Percentiles rank a stretch among this genome's conserved stretches.
Conservation (phyloP, 371 early-diverging fungal genomes). For the Mortierella sp. region DNA sequence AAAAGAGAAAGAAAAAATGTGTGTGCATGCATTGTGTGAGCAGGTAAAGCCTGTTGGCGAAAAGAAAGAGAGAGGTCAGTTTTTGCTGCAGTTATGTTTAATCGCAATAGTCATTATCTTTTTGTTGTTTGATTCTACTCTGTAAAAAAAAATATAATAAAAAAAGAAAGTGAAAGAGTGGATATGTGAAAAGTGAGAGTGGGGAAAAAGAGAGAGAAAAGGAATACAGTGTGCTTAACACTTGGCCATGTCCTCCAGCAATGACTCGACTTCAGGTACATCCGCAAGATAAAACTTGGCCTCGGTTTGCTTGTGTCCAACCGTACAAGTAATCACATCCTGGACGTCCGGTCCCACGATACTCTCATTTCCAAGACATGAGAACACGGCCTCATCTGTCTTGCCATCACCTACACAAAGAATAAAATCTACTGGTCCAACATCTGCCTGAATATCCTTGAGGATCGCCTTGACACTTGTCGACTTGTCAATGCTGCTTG, state of each 20-base stretch:
- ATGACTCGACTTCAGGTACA: slow-evolving; percentile 69
- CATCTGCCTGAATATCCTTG: slow-evolving; percentile 68
- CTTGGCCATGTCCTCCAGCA: slow-evolving; percentile 62
- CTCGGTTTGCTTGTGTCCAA: slow-evolving; percentile 96
- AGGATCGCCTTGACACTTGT: slow-evolving; percentile 90
- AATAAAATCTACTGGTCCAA: slow-evolving; percentile 71
- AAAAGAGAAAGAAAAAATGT: neutral
- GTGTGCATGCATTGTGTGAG: neutral
- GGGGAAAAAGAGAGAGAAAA: neutral
- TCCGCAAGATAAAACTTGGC: slow-evolving; percentile 87
- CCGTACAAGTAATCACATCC: slow-evolving; percentile 84
- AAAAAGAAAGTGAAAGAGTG: slow-evolving; percentile 1
- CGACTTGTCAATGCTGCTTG: slow-evolving; percentile 90
- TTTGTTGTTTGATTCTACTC: neutral
- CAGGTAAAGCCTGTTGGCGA: neutral
- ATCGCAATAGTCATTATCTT: neutral
- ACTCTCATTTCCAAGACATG: slow-evolving; percentile 68
- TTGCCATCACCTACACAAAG: slow-evolving; percentile 94
- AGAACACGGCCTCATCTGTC: slow-evolving; percentile 91
- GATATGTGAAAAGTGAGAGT: neutral
- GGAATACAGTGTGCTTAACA: slow-evolving; percentile 10
- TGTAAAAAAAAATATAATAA: neutral
- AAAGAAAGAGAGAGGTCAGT: slow-evolving; percentile 1
- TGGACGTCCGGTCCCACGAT: slow-evolving; percentile 57
- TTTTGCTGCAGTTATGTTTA: slow-evolving; percentile 14